These are phyloP conservation scores for Pichia kluyveri DNA, from an alignment of 805 yeast species.

Conservation along the genomic window DNA sequence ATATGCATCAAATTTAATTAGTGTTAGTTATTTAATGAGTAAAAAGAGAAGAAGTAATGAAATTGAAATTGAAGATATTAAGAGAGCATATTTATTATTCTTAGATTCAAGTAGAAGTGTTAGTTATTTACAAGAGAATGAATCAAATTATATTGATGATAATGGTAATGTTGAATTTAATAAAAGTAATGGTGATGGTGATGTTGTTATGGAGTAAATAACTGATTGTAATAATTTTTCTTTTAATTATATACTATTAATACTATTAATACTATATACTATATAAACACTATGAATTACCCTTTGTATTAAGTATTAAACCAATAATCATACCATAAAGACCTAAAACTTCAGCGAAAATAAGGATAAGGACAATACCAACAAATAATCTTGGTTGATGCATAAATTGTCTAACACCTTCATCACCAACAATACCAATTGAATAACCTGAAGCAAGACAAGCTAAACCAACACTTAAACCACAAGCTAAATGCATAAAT, in stretches of 20 bases:
- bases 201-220: too few species aligned
- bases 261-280: too few species aligned
- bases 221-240: not conserved
- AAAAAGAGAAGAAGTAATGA: conserved; percentile 68
- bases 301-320: conserved; percentile 83
- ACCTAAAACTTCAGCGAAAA: conserved; percentile 97
- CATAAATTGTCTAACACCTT: conserved; percentile 96
- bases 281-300: conserved; percentile 39
- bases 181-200: not conserved
- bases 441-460: conserved; percentile 96
- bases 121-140: conserved; percentile 46
- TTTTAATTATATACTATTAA: too few species aligned
- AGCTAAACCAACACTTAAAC: conserved; percentile 91
- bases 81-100: conserved; percentile 75
- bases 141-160: conserved; percentile 63
- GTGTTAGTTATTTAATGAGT: conserved; percentile 84
- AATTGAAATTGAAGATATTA: conserved; percentile 56
- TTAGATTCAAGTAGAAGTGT: conserved; percentile 82
- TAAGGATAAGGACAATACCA: conserved; percentile 93
- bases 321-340: conserved; percentile 94
- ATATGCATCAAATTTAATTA: conserved; percentile 81
- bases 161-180: conserved; percentile 56
- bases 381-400: conserved; percentile 97
- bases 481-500: conserved; percentile 97
- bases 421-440: conserved; percentile 98